Base-by-base conservation (phyloP, 1,139 yeast genomes). In the Nematodospora anomalae region DNA sequence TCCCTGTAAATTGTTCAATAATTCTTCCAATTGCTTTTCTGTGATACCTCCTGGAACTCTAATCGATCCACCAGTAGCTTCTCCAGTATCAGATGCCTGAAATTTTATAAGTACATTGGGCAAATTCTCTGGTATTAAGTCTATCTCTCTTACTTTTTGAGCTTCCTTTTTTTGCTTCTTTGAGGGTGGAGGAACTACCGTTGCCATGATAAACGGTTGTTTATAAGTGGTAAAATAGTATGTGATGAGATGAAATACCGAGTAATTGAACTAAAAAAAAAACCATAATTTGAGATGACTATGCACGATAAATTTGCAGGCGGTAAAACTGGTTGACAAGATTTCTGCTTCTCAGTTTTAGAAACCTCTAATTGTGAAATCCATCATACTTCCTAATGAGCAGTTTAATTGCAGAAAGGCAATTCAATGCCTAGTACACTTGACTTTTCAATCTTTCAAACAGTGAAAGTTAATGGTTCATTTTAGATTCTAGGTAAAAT, bases 21-120 rank as follows among this genome's bases (percentile, higher is more conserved):
- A 73, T 57, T 88, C 83, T 62, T 92, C 97, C 42, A 92, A 74
- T 60, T 92, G 97, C 49, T 81, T 78, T 51, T 87, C 96, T 4
- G 84, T 78, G 41, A 89, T 82, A 20, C 79, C 83, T 14, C 96
- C 97, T 4, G 98, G 98, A 5, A 92, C 96, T 59, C 97, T 75
- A 36, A 90, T 68, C 23, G 89, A 81, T 7, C 94, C 89, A 10
- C 97, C 96, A 16, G 84, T 74, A 4, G 79, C 64, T 48, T 86
- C 95, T 32, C 97, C 97, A n/a, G 96, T 81, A 54, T 90, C 98
- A 9, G 95, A 80, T 1, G 97, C 96, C 58, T 88, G 94, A 58
- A 92, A 89, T 57, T 82, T 84, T 38, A 92, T 79, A 40, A 89
- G 75, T 15, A 92, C 96, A 67, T 88, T 80, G 16, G 97, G 96